Percentiles rank a stretch among this genome's conserved stretches.
Evolutionary conservation across 768 basidiomycete genomes (phyloP).

Genomic region (Amanita pseudoporphyria): DNA sequence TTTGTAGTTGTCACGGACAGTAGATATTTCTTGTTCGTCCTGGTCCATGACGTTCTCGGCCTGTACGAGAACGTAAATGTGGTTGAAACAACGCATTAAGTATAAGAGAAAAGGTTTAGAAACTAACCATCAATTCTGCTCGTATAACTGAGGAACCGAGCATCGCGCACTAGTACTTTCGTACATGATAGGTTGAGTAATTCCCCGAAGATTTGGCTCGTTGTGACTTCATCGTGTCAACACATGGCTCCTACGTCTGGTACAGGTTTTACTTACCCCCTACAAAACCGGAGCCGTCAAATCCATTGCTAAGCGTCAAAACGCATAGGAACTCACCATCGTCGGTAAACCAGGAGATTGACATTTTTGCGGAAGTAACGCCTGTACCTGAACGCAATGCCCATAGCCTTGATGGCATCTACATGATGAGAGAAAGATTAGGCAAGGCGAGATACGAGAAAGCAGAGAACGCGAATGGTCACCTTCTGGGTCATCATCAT

Average conservation of each 20-base stretch:
- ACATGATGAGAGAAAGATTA: not conserved
- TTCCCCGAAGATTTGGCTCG: conserved; percentile 78
- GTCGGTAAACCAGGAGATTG: conserved; percentile 84
- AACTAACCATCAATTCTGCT: conserved; percentile 57
- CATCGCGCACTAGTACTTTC: conserved; percentile 69
- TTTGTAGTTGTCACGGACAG: conserved; percentile 50
- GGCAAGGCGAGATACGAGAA: not conserved
- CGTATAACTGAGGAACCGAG: conserved; percentile 76
- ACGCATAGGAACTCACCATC: conserved; percentile 41
- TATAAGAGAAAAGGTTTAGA: not conserved
- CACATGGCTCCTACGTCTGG: no score
- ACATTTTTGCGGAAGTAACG: conserved; percentile 87
- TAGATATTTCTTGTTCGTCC: conserved; percentile 35
- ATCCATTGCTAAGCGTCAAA: not conserved
- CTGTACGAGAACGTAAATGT: not conserved
- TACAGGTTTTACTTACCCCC: conserved; percentile 27
- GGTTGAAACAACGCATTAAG: conserved; percentile 19
- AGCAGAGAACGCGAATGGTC: conserved; percentile 7
- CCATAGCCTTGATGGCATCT: conserved; percentile 82
- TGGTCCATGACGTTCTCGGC: conserved; percentile 42
- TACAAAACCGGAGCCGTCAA: conserved; percentile 9
- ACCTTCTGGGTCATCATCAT: conserved; percentile 88
- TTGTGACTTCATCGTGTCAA: conserved; percentile 50
- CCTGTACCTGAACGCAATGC: conserved; percentile 82
- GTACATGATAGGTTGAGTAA: conserved; percentile 90